phyloP scores from a whole-genome alignment of 2,329 filamentous ascomycete species.

The Fusarium sarcochroum region DNA sequence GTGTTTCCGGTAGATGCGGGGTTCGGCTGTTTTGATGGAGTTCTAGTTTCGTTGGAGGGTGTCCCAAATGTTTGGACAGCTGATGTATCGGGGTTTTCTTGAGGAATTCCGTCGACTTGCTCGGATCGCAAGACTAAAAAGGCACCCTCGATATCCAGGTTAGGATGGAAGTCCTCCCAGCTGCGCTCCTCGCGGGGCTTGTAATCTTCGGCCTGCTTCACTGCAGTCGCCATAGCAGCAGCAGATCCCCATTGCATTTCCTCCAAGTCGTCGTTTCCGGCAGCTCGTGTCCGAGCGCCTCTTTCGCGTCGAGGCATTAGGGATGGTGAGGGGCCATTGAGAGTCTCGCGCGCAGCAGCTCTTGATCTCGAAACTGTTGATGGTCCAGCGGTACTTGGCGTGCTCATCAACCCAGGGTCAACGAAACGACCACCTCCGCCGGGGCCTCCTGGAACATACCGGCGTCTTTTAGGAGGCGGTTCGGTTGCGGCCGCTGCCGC shows the following conservation, averaged over 20 bases:
- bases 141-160: slow-evolving; percentile 87
- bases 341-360: slow-evolving; percentile 62
- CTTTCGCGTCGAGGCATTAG: slow-evolving; percentile 69
- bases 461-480: slow-evolving; percentile 77
- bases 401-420: slow-evolving; percentile 77
- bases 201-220: slow-evolving; percentile 94
- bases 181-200: slow-evolving; percentile 96
- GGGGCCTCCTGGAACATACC: slow-evolving; percentile 88
- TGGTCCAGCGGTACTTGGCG: slow-evolving; percentile 58
- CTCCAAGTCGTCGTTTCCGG: slow-evolving; percentile 67
- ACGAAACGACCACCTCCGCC: slow-evolving; percentile 89
- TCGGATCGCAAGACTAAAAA: slow-evolving; percentile 86
- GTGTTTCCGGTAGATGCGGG: slow-evolving; percentile 60
- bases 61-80: slow-evolving; percentile 48
- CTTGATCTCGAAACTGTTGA: slow-evolving; percentile 67
- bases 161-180: slow-evolving; percentile 98
- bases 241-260: slow-evolving; percentile 85
- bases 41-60: slow-evolving; percentile 58
- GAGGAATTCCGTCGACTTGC: slow-evolving; percentile 82
- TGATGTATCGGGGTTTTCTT: slow-evolving; percentile 56
- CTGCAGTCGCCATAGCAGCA: slow-evolving; percentile 88
- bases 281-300: slow-evolving; percentile 67
- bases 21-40: slow-evolving; percentile 63
- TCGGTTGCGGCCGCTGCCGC: slow-evolving; percentile 61
- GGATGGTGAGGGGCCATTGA: slow-evolving; percentile 55